Conservation (phyloP, 495 filamentous ascomycete genomes). For the Aspergillus indologenus region DNA sequence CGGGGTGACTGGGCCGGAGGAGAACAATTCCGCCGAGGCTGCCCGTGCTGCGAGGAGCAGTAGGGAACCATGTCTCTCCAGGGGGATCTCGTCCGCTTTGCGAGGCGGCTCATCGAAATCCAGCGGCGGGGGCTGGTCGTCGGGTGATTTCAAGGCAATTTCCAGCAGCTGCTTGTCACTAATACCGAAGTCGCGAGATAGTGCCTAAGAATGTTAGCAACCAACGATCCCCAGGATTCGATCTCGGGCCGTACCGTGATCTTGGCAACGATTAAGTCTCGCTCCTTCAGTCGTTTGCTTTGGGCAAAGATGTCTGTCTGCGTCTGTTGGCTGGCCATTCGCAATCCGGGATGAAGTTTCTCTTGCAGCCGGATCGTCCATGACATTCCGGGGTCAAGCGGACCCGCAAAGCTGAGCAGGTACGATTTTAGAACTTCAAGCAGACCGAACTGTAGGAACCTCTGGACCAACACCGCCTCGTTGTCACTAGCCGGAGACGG, state of each 20-base stretch:
- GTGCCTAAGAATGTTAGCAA: slow-evolving; percentile 45
- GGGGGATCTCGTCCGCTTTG: slow-evolving; percentile 61
- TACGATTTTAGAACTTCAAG: slow-evolving; percentile 84
- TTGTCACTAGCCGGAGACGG: slow-evolving; percentile 53
- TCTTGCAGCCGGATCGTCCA: slow-evolving; percentile 77
- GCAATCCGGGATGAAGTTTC: slow-evolving; percentile 54
- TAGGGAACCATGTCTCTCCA: slow-evolving; percentile 68
- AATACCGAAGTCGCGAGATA: slow-evolving; percentile 68
- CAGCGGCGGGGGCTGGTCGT: slow-evolving; percentile 37
- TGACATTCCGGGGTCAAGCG: slow-evolving; percentile 63
- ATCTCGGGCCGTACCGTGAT: slow-evolving; percentile 57
- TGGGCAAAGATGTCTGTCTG: slow-evolving; percentile 58
- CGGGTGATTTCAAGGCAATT: slow-evolving; percentile 33
- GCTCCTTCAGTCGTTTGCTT: slow-evolving; percentile 58
- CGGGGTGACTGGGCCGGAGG: slow-evolving; percentile 26
- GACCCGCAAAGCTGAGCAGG: slow-evolving; percentile 53
- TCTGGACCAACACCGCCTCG: slow-evolving; percentile 56
- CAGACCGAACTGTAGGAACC: slow-evolving; percentile 79
- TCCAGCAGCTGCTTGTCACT: slow-evolving; percentile 49
- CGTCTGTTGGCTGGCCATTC: slow-evolving; percentile 49
- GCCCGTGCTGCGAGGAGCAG: slow-evolving; percentile 56
- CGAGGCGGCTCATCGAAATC: slow-evolving; percentile 43
- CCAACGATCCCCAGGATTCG: slow-evolving; percentile 6
- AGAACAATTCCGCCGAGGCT: slow-evolving; percentile 37
- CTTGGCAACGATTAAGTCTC: slow-evolving; percentile 72